Evolutionary conservation across 2,329 filamentous ascomycete species (phyloP).

Genomic region (Fusarium sp.): DNA sequence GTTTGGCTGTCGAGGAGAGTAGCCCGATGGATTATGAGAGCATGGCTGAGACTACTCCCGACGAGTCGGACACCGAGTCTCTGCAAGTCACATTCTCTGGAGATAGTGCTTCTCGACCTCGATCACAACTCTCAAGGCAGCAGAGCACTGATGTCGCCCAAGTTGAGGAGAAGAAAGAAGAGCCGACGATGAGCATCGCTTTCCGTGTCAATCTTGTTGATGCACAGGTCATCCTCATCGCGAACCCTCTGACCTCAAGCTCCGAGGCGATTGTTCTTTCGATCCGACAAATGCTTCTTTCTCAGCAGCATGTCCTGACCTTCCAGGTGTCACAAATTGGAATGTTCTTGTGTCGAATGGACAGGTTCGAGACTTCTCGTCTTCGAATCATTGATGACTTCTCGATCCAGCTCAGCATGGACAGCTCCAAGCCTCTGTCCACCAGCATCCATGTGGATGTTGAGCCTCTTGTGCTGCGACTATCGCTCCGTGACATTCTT

Average conservation of each 20-base stretch:
- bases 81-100: slow-evolving; percentile 60
- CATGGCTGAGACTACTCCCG: slow-evolving; percentile 63
- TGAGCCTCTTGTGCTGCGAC: slow-evolving; percentile 88
- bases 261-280: slow-evolving; percentile 97
- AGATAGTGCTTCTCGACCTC: slow-evolving; percentile 47
- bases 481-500: slow-evolving; percentile 94
- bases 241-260: slow-evolving; percentile 88
- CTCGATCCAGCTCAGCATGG: slow-evolving; percentile 89
- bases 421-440: slow-evolving; percentile 70
- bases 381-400: slow-evolving; percentile 97
- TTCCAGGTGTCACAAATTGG: slow-evolving; percentile 94
- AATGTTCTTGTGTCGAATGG: slow-evolving; percentile 99
- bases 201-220: slow-evolving; percentile 96
- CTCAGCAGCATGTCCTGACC: slow-evolving; percentile 92
- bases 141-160: slow-evolving; percentile 36
- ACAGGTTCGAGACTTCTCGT: slow-evolving; percentile 90
- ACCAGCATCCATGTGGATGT: slow-evolving; percentile 89
- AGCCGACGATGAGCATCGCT: slow-evolving; percentile 75
- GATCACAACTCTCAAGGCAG: slow-evolving; percentile 44
- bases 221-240: slow-evolving; percentile 95
- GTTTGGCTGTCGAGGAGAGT: slow-evolving; percentile 71
- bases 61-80: slow-evolving; percentile 71
- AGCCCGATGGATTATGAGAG: slow-evolving; percentile 63
- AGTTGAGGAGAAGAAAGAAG: slow-evolving; percentile 33
- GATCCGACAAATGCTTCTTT: slow-evolving; percentile 92